phyloP scores from a whole-genome alignment of 805 yeast species.

The Metschnikowia shivogae region DNA sequence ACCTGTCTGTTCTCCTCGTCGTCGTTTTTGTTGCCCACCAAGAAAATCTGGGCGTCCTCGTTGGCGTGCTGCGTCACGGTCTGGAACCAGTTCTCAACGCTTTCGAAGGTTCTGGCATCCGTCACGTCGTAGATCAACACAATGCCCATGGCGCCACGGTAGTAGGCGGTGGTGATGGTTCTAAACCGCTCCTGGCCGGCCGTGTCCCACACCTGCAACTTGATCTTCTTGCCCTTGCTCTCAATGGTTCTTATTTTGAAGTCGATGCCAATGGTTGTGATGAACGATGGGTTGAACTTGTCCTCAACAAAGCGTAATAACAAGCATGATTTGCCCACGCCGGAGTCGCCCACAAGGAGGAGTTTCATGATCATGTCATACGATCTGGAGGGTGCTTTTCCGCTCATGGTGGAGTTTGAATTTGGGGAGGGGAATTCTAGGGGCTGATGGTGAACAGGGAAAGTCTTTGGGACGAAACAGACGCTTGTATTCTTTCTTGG shows the following conservation, averaged over 20 bases:
- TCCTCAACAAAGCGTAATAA: slow-evolving; percentile 92
- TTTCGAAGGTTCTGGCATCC: slow-evolving; percentile 86
- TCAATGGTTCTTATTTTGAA: slow-evolving; percentile 96
- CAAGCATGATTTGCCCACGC: slow-evolving; percentile 86
- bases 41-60: slow-evolving; percentile 89
- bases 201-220: slow-evolving; percentile 95
- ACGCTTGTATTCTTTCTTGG: not conserved
- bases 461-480: too few relatives aligned
- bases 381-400: slow-evolving; percentile 63
- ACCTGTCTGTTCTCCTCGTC: slow-evolving; percentile 85
- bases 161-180: slow-evolving; percentile 89
- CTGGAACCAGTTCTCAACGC: slow-evolving; percentile 90
- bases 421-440: not conserved
- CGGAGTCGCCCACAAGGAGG: slow-evolving; percentile 88
- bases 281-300: slow-evolving; percentile 93
- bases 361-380: slow-evolving; percentile 91
- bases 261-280: slow-evolving; percentile 97
- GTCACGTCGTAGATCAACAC: slow-evolving; percentile 80
- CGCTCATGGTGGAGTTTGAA: slow-evolving; percentile 40
- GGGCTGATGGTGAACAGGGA: too few relatives aligned
- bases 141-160: slow-evolving; percentile 87
- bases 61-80: slow-evolving; percentile 96
- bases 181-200: slow-evolving; percentile 97
- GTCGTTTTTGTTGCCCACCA: slow-evolving; percentile 96
- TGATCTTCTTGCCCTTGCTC: slow-evolving; percentile 86